Evolutionary conservation across 371 early-diverging fungal species (phyloP), one percentile per base, ranked within the genome.

Genomic region (Mucor mucedo): DNA sequence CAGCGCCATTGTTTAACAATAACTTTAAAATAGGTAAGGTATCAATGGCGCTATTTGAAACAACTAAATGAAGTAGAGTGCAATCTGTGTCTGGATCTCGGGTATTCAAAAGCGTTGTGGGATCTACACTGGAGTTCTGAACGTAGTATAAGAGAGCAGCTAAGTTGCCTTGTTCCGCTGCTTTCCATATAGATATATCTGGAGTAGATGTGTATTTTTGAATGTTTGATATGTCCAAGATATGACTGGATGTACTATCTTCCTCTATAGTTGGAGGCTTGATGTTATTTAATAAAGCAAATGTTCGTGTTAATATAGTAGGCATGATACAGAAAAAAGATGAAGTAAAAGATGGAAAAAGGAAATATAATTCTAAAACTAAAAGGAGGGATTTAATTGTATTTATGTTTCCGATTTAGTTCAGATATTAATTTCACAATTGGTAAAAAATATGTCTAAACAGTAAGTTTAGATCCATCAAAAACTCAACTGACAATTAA

Each of bases 1-100:
- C 83, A 2, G 85, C 85, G 13, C 84, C 85, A 57, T 78, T 62
- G 32, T 82, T 73, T 8, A 85, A 55, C 1, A 84, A 58, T 9
- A 83, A 29, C 21, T 30, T 50, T 7, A 50, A 6, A 10, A 50
- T 50, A 11, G 50, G 50, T 50, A 50, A 13, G 10, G 50, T 30
- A 30, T 29, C 44, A 44, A 35, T 44, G 13, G 35, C 64, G 5
- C 62, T 55, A 39, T 75, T 67, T 16, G 78, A 71, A 5, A 76
- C 70, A 0, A 73, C 71, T 1, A 79, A 61, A 52, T 83, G 73
- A 10, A 84, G 70, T 8, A 80, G 66, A 0, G 84, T 84, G 39
- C 70, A 75, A 30, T 83, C 80, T 16, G 80, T 80, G 28, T 73
- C 63, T 2, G 83, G 83, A 44, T 85, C 83, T 28, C 85, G 76